Evolutionary conservation across 2,329 filamentous ascomycete genomes (phyloP), one percentile per base, ranked within the genome.

Genomic region (Aaosphaeria arxii): DNA sequence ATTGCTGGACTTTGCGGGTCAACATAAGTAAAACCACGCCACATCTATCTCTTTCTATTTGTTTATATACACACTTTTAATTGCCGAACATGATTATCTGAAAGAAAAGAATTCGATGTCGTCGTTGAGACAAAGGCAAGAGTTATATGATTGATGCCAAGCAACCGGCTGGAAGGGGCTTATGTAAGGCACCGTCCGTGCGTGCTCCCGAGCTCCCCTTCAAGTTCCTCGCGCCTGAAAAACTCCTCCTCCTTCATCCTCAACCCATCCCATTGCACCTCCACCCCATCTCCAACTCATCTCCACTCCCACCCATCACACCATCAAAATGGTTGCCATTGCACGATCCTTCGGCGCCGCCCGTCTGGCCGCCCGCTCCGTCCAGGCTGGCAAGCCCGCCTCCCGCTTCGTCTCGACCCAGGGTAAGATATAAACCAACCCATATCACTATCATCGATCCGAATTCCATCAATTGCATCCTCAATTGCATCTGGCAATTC

Each of bases 251-350:
- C 51, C 54, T 58, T 54, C 57, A 53, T 58, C 56, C 50, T 46
- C 52, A 54, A 29, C 55, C 52, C 52, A 58, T 64, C 62, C 63
- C 59, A 65, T 64, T 65, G 61, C 58, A 62, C 53, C 61, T 57
- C 54, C 59, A 66, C 61, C 66, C 64, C 67, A 69, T 69, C 64
- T 59, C 58, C 63, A 64, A 63, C 60, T 61, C 64, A 68, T 69
- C 66, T 69, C 64, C 64, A 62, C 65, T 66, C 63, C 54, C 59
- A 56, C 52, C 35, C 54, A 58, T 57, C 58, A 58, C 58, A 63
- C 60, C 61, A 53, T 61, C 65, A 69, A 59, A 57, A 70, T 70
- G 66, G 66, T 69, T 69, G 66, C 66, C 59, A 69, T 70, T 53
- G 67, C 67, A 52, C 63, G 66, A 52, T 69, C 66, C 52, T 66